Evolutionary conservation across 192 early-diverging fungal species (phyloP).

Genomic region (Mortierella antarctica): DNA sequence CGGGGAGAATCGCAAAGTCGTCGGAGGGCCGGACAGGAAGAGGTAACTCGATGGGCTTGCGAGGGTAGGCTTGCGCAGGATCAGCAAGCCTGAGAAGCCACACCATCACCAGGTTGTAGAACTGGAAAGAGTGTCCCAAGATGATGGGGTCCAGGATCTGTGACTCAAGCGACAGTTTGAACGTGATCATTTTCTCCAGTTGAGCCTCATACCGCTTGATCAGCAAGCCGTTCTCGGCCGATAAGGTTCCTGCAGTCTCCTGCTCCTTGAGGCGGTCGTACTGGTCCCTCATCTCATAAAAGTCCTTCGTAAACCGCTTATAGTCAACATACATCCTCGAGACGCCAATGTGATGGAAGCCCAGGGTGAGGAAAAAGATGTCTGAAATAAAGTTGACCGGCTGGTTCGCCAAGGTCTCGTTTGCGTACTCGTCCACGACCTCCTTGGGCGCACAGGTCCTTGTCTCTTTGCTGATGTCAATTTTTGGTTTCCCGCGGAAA

Average conservation of each 20-base stretch:
- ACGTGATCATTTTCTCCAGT: constrained; percentile 74
- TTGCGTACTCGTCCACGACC: constrained; percentile 69
- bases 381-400: constrained; percentile 89
- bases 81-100: constrained; percentile 86
- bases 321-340: constrained; percentile 79
- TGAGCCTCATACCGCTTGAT: constrained; percentile 72
- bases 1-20: constrained; percentile 83
- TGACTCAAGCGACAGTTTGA: constrained; percentile 79
- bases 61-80: constrained; percentile 59
- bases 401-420: constrained; percentile 2
- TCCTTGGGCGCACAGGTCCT: constrained; percentile 83
- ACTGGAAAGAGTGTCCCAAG: constrained; percentile 73
- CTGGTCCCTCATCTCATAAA: constrained; percentile 76
- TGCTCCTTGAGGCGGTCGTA: constrained; percentile 71
- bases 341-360: constrained; percentile 83
- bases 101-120: constrained; percentile 91
- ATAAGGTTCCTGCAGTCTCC: constrained; percentile 49
- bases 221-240: constrained; percentile 52
- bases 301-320: constrained; percentile 71
- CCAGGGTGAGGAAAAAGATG: constrained; percentile 85
- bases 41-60: constrained; percentile 57
- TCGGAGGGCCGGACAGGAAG: constrained; percentile 66
- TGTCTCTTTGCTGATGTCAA: constrained; percentile 78
- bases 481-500: constrained; percentile 59
- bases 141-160: constrained; percentile 80